Percentiles rank a stretch among this genome's conserved stretches.
phyloP scores from a whole-genome alignment of 1,139 yeast species.

The Taiozyma onychis region DNA sequence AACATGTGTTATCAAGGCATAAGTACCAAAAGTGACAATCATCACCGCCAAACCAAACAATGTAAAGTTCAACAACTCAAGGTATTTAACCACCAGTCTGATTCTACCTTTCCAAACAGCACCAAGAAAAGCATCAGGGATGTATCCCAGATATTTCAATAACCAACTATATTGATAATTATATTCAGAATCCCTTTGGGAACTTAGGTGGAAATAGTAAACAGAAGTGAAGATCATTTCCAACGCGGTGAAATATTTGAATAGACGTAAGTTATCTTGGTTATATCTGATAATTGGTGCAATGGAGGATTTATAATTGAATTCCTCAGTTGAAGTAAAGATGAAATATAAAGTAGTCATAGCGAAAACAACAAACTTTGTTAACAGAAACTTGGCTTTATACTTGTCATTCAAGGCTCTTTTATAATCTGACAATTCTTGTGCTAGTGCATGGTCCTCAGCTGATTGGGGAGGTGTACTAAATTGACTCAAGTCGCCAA shows the following conservation, averaged over 20 bases:
- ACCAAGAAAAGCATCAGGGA: slow-evolving; percentile 25
- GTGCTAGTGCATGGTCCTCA: background rate
- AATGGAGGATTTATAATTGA: slow-evolving; percentile 12
- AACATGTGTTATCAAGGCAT: slow-evolving; percentile 20
- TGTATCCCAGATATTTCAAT: slow-evolving; percentile 15
- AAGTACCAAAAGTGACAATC: slow-evolving; percentile 32
- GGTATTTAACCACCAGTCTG: slow-evolving; percentile 27
- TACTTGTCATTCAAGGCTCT: slow-evolving; percentile 15
- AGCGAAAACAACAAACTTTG: slow-evolving; percentile 13
- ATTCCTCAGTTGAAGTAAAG: slow-evolving; percentile 3
- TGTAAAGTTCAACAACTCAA: slow-evolving; percentile 34
- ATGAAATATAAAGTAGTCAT: slow-evolving; percentile 9
- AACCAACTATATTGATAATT: slow-evolving; percentile 20
- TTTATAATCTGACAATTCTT: slow-evolving; percentile 8
- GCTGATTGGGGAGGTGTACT: background rate
- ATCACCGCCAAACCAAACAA: slow-evolving; percentile 36
- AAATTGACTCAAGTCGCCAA: background rate
- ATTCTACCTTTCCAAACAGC: slow-evolving; percentile 18
- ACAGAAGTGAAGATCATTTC: slow-evolving; percentile 30
- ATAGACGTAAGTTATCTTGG: slow-evolving; percentile 27
- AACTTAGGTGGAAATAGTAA: slow-evolving; percentile 25
- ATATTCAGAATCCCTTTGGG: slow-evolving; percentile 22
- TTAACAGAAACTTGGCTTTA: slow-evolving; percentile 20
- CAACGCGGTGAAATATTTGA: slow-evolving; percentile 30
- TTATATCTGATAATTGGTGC: slow-evolving; percentile 11